Base-by-base conservation (phyloP, 2,329 filamentous ascomycete species). In the Penicillium griseofulvum region DNA sequence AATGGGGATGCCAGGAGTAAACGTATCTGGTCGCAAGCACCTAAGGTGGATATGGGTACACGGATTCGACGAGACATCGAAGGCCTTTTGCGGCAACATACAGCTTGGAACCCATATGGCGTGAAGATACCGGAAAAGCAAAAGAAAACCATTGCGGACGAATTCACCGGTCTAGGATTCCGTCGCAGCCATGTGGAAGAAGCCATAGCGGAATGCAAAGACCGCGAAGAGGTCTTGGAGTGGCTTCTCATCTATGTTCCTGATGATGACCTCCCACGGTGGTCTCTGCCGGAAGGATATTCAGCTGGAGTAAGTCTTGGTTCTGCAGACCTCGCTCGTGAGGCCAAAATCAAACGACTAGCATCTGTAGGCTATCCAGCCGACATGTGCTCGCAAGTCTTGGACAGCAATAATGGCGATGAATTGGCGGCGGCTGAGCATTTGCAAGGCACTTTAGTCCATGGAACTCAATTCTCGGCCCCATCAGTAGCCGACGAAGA, bases 161-260 rank as follows among this genome's bases (percentile, higher is more conserved):
- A 96, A 65, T 81, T 97, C 34, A 81, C 80, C 22, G 83, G 80
- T n/a, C 81, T 95, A 48, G 92, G 91, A 0, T 99, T 99, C 72
- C 86, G 93, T n/a, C 82, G 81, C 65, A 95, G 88, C 66, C 94
- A 99, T 69, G 84, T 92, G 38, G 86, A 95, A 68, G 94, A 99
- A 75, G 93, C 94, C 9, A 84, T 89, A 1, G 85, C 85, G 42
- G 86, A 92, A 66, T 97, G 92, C 77, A 95, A 93, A 72, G 91
- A 96, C 70, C 83, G 88, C 29, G 92, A 97, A 70, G 94, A 99
- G 74, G 87, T 91, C 16, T 81, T 99, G 2, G 93, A 97, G 71
- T 99, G 94, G 94, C 81, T 99, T 16, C 82, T 99, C 46, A 92
- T 97, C 49, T 93, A 99, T 73, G 91, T 99, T 2, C 94, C 94